phyloP scores from a whole-genome alignment of 148 eudicot genomes.

The Spergularia marina region DNA sequence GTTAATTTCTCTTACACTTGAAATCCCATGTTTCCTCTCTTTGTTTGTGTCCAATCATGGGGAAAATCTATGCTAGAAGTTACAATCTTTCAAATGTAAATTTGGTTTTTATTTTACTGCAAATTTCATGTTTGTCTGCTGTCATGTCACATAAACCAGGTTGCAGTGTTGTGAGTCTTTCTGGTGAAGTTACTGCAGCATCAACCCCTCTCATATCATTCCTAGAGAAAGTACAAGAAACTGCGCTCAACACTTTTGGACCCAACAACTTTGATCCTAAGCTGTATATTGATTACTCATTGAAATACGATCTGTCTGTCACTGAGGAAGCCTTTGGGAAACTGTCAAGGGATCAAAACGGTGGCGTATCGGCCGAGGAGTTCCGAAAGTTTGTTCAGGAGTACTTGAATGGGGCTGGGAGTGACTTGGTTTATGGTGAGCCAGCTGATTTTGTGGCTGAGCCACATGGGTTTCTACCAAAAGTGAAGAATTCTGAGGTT shows the following conservation, averaged over 20 bases:
- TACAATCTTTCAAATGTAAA: not conserved
- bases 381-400: constrained; percentile 39
- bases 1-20: not conserved
- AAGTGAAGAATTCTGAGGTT: constrained; percentile 52
- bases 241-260: constrained; percentile 66
- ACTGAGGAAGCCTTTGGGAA: constrained; percentile 43
- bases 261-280: constrained; percentile 64
- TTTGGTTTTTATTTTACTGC: not conserved
- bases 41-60: constrained; percentile 21
- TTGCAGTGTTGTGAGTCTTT: constrained; percentile 8
- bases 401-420: constrained; percentile 53
- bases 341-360: constrained; percentile 32
- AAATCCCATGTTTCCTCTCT: not conserved
- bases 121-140: not conserved
- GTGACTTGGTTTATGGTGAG: constrained; percentile 52
- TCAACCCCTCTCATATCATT: constrained; percentile 51
- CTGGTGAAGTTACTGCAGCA: constrained; percentile 41
- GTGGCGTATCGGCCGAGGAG: constrained; percentile 34
- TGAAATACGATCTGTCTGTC: constrained; percentile 43
- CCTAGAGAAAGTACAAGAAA: constrained; percentile 53
- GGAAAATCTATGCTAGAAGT: not conserved
- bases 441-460: constrained; percentile 64
- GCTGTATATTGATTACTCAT: constrained; percentile 60
- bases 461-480: constrained; percentile 57
- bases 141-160: constrained; percentile 30